Percentiles rank a stretch among this genome's conserved stretches.
Evolutionary conservation across 495 filamentous ascomycete species (phyloP).

Genomic region (Hypoxylon rickii): DNA sequence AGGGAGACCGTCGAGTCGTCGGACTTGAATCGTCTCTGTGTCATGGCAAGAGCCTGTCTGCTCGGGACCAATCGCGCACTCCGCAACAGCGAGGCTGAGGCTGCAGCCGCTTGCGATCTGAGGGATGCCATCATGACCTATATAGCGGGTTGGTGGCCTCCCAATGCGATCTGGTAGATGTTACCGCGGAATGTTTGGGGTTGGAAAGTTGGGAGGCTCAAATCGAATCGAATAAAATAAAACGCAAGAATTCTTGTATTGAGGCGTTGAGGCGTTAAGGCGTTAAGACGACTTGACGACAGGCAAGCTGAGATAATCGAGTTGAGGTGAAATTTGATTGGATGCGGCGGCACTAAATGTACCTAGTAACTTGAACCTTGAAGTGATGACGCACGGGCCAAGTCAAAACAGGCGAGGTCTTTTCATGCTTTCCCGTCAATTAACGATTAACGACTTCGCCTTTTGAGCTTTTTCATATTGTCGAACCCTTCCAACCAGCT

Average conservation of each 20-base stretch:
- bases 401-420: conserved; percentile 34
- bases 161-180: too few relatives aligned
- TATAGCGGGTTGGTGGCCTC: conserved; percentile 1
- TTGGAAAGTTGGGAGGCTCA: not conserved
- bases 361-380: conserved; percentile 18
- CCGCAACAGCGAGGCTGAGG: conserved; percentile 52
- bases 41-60: conserved; percentile 43
- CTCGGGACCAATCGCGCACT: conserved; percentile 40
- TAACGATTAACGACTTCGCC: conserved; percentile 25
- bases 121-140: conserved; percentile 46
- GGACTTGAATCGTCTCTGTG: conserved; percentile 53
- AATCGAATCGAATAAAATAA: too few relatives aligned
- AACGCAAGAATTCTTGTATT: too few relatives aligned
- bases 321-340: conserved; percentile 36
- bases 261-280: too few relatives aligned
- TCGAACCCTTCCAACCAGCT: conserved; percentile 25
- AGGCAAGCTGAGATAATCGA: conserved; percentile 25
- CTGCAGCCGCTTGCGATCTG: conserved; percentile 47
- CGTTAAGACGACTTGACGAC: too few relatives aligned
- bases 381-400: conserved; percentile 22
- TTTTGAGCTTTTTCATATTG: conserved; percentile 35
- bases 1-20: conserved; percentile 41
- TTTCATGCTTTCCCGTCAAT: conserved; percentile 39
- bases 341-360: conserved; percentile 27
- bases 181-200: not conserved